Percentiles rank a stretch among this genome's conserved stretches.
Conservation (phyloP, 805 yeast species). For the Scheffersomyces stipitis region DNA sequence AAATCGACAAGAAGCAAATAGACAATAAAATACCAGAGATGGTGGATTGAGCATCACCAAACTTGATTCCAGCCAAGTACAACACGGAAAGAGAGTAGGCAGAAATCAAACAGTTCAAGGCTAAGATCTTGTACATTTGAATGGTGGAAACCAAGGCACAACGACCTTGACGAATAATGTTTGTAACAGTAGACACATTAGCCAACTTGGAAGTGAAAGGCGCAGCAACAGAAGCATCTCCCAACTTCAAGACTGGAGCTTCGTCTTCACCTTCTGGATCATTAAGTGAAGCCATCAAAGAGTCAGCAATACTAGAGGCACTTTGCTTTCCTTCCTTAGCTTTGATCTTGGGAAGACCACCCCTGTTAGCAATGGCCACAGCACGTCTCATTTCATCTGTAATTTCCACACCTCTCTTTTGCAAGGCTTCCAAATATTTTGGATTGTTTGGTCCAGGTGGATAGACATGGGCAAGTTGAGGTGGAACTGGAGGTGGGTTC, state of each 20-base stretch:
- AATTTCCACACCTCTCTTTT: constrained; percentile 75
- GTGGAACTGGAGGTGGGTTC: constrained; percentile 82
- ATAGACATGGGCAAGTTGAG: constrained; percentile 86
- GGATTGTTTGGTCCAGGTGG: constrained; percentile 97
- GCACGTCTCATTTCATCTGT: constrained; percentile 69
- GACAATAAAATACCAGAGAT: constrained; percentile 89
- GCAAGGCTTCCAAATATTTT: constrained; percentile 79
- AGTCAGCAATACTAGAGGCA: constrained; percentile 50
- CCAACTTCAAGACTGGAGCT: constrained; percentile 90
- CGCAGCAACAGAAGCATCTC: constrained; percentile 99
- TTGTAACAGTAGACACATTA: constrained; percentile 87
- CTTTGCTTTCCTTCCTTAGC: constrained; percentile 28
- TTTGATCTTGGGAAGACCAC: constrained; percentile 16
- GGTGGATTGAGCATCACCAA: constrained; percentile 98
- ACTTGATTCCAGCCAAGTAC: constrained; percentile 94
- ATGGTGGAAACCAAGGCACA: constrained; percentile 96
- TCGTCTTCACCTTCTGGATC: constrained; percentile 70
- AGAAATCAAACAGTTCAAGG: constrained; percentile 92
- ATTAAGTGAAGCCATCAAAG: constrained; percentile 54
- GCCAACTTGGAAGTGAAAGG: constrained; percentile 96
- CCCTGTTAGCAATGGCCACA: constrained; percentile 51
- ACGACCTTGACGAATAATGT: constrained; percentile 96
- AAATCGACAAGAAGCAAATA: constrained; percentile 92
- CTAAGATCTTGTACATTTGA: constrained; percentile 98
- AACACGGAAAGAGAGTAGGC: constrained; percentile 94